Base-by-base conservation (phyloP, 1,139 yeast species). In the Suhomyces choctaworum region DNA sequence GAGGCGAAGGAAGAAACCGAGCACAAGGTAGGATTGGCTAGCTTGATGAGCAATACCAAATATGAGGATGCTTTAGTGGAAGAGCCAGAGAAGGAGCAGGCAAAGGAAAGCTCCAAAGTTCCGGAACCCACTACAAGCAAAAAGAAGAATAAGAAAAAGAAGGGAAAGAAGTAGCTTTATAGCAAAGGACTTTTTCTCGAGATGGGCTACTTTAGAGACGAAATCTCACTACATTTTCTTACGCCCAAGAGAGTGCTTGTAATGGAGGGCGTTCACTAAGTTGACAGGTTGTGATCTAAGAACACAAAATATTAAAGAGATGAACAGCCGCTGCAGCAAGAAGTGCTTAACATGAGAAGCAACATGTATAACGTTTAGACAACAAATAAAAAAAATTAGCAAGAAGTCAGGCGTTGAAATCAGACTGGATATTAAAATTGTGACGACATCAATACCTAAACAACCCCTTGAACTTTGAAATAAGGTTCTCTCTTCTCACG, bases 1-100 rank as follows among this genome's bases (percentile, higher is more conserved):
- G 36, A 27, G 4, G 32, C 15, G 5, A 41, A 39, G 27, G 44
- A 39, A 32, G 30, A 40, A 38, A 33, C 47, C 27, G 50, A 42
- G 12, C 58, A 64, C 34, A 48, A 53, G 20, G 50, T 59, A 7
- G 76, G 76, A 1, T 56, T 66, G 42, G 63, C 71, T 13, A 63
- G 72, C 42, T 46, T 68, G 29, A 68, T 70, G 74, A 56, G 66
- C 36, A 70, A 69, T 43, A 53, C 55, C 4, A 66, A 64, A 40
- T 69, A 62, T 39, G 69, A 60, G 19, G 51, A 47, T 3, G 46
- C 35, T 3, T 33, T 34, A 4, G 48, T 41, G 20, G 29, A 30
- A 25, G 44, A 36, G 19, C 27, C 25, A 2, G 34, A 26, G 3
- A 33, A 30, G 20, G 44, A 40, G 14, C 42, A 39, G 19, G 42